These are phyloP conservation scores for Boletus tomentosulus DNA, from an alignment of 768 basidiomycete genomes.

Conservation along the genomic window DNA sequence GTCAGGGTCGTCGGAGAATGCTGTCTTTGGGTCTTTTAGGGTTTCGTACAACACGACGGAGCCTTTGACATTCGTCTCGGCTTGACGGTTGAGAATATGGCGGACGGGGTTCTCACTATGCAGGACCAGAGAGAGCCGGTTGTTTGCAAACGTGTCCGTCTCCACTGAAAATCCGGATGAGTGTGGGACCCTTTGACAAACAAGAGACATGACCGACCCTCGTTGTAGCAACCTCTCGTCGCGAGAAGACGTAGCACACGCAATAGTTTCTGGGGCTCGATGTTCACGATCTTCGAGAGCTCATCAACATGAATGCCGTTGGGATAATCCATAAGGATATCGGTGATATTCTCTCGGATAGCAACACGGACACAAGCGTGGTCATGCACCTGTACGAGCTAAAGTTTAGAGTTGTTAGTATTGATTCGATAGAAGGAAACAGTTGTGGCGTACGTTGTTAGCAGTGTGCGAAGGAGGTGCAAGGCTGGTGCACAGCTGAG, in stretches of 20 bases:
- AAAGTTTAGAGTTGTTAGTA: not conserved
- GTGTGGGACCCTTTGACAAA: not conserved
- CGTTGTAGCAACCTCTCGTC: slow-evolving; percentile 28
- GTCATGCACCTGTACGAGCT: slow-evolving; percentile 28
- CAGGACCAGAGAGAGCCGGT: slow-evolving; percentile 28
- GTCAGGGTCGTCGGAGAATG: slow-evolving; percentile 16
- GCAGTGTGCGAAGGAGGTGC: slow-evolving; percentile 33
- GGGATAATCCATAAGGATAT: slow-evolving; percentile 26
- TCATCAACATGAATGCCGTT: slow-evolving; percentile 30
- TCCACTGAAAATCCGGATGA: slow-evolving; percentile 18
- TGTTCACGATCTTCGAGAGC: slow-evolving; percentile 18
- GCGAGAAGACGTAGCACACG: slow-evolving; percentile 30
- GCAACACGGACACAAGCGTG: slow-evolving; percentile 28
- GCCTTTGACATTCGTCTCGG: slow-evolving; percentile 14
- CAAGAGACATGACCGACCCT: slow-evolving; percentile 21
- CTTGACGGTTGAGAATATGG: slow-evolving; percentile 18
- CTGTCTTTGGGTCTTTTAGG: slow-evolving; percentile 14
- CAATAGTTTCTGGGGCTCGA: slow-evolving; percentile 28
- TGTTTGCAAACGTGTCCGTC: slow-evolving; percentile 32
- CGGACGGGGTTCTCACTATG: slow-evolving; percentile 19
- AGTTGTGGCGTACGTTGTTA: slow-evolving; percentile 25
- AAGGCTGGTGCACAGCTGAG: slow-evolving; percentile 32
- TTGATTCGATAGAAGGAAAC: not conserved
- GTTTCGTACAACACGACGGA: slow-evolving; percentile 10
- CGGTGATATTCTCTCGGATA: slow-evolving; percentile 25